A percentile compares a stretch with the other conserved stretches of the same genome.
phyloP scores from a whole-genome alignment of 2,329 filamentous ascomycete species.

The Blumeriella jaapii region DNA sequence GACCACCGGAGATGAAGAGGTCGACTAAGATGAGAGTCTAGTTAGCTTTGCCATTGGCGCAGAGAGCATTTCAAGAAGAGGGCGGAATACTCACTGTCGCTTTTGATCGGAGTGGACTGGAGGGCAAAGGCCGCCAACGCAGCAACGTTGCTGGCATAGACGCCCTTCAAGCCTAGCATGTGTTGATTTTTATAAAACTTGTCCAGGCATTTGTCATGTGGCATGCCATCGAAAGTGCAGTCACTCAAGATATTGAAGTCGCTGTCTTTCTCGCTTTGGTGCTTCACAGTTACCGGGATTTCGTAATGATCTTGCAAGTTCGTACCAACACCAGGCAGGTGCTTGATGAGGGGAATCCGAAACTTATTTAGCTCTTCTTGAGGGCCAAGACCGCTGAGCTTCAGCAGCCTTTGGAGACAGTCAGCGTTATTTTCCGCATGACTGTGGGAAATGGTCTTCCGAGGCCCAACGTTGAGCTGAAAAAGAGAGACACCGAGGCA shows the following conservation, averaged over 20 bases:
- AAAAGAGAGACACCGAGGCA: too few species aligned
- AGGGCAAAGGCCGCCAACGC: constrained; percentile 28
- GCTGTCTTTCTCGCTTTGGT: too few species aligned
- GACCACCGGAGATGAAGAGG: constrained; percentile 26
- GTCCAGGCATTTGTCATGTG: constrained; percentile 28
- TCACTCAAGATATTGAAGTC: constrained; percentile 29
- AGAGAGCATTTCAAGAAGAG: too few species aligned
- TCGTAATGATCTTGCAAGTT: constrained; percentile 47
- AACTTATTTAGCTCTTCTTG: constrained; percentile 29
- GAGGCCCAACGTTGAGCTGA: too few species aligned
- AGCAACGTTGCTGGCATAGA: constrained; percentile 37
- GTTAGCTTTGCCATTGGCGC: too few species aligned
- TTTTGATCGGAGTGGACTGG: too few species aligned
- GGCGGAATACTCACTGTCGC: too few species aligned
- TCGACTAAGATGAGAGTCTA: too few species aligned
- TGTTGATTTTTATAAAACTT: constrained; percentile 24
- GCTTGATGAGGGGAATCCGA: constrained; percentile 39
- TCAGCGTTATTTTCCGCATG: too few species aligned
- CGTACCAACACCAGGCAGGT: constrained; percentile 53
- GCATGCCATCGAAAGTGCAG: constrained; percentile 27
- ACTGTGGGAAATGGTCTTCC: too few species aligned
- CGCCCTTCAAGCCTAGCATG: constrained; percentile 18
- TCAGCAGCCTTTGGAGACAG: too few species aligned
- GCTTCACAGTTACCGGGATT: constrained; percentile 34
- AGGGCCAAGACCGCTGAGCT: constrained; percentile 35